Base-by-base conservation (phyloP, 306 rosid genomes). In the Purshia tridentata region DNA sequence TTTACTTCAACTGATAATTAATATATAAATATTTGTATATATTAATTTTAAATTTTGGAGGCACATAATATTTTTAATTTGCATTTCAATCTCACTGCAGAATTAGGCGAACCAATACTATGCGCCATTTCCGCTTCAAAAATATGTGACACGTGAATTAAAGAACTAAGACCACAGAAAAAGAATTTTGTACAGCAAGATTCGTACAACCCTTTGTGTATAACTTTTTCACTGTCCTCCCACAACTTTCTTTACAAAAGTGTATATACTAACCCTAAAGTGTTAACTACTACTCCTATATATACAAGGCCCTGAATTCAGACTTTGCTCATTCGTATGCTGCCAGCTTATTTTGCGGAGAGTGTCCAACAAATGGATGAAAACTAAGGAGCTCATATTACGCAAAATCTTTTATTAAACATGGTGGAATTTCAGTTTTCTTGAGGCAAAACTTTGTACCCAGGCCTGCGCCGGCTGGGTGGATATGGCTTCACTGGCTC, bases 371-470 rank as follows among this genome's bases (percentile, higher is more conserved):
- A 84, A 87, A 91, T 83, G 79, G 77, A 80, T 60, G 74, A 80
- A 56, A 81, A 81, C 78, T 52, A 74, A 22, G 53, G 67, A 75
- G 76, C 82, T 71, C 46, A 65, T 65, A 61, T 71, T 71, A 75
- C 70, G 65, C 79, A 82, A 78, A 83, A 81, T 64, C 64, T 68
- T 59, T 70, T 71, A 68, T 72, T 67, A 46, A 37, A 63, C 68
- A 75, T 72, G 76, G 65, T 75, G 57, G 40, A 52, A 55, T 68
- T 51, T 58, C 58, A 40, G 59, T 44, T 44, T 76, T 67, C 89
- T 68, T 77, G 52, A 84, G 86, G 88, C 97, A 93, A 91, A 93
- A 93, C 87, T 93, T 89, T 69, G 69, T 81, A 77, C 88, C 86
- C 82, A 72, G 69, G 22, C 80, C 78, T 81, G 72, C 73, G 60